Conservation (phyloP, 1,284 basidiomycete species). For the Leucocoprinus gongylophorus region DNA sequence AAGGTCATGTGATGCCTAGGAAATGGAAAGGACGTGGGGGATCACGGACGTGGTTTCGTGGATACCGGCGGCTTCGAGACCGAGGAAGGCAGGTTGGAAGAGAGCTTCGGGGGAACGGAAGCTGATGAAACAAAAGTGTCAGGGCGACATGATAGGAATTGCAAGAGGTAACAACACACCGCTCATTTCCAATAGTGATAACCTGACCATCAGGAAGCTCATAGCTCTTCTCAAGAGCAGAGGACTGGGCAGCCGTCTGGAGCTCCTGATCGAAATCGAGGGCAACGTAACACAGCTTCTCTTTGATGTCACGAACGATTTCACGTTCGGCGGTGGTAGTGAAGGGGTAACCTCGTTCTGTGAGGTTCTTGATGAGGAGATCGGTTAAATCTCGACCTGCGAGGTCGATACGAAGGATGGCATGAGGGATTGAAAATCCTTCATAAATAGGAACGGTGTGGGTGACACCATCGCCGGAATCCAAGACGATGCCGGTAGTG, state of each 20-base stretch:
- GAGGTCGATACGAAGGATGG: slow-evolving; percentile 89
- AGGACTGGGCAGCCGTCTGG: slow-evolving; percentile 86
- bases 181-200: slow-evolving; percentile 93
- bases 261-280: slow-evolving; percentile 96
- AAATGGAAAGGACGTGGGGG: too few relatives aligned
- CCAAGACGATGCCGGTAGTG: slow-evolving; percentile 86
- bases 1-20: too few relatives aligned
- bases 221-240: slow-evolving; percentile 89
- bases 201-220: slow-evolving; percentile 95
- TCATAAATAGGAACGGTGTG: slow-evolving; percentile 93
- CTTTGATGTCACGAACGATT: slow-evolving; percentile 96
- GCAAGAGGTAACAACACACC: slow-evolving; percentile 42
- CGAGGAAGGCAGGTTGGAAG: slow-evolving; percentile 92
- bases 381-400: slow-evolving; percentile 93
- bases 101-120: slow-evolving; percentile 95
- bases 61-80: slow-evolving; percentile 88
- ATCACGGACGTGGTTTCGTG: slow-evolving; percentile 96
- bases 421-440: slow-evolving; percentile 90
- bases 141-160: slow-evolving; percentile 7
- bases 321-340: slow-evolving; percentile 89
- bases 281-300: slow-evolving; percentile 95
- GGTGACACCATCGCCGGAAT: slow-evolving; percentile 89
- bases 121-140: slow-evolving; percentile 31
- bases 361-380: slow-evolving; percentile 85
- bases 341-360: slow-evolving; percentile 91